phyloP scores from a whole-genome alignment of 1,284 basidiomycete species.

The Puccinia brachypodii region DNA sequence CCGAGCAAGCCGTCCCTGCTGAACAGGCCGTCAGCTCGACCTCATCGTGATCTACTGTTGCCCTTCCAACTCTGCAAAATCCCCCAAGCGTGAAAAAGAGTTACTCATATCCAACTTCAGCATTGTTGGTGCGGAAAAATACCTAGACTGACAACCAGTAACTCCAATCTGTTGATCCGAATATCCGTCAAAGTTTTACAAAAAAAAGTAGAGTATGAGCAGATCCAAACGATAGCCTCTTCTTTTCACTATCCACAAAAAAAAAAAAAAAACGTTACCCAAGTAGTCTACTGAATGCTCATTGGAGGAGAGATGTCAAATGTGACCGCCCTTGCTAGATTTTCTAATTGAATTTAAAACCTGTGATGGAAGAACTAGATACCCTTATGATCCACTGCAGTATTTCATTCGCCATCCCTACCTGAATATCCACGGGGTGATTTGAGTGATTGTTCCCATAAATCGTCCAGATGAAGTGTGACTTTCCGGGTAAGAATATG shows the following conservation, averaged over 20 bases:
- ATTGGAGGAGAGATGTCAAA: too few relatives aligned
- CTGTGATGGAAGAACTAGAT: background rate
- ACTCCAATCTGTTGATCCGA: background rate
- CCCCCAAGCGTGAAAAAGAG: background rate
- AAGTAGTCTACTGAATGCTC: too few relatives aligned
- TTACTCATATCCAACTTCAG: background rate
- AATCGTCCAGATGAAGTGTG: too few relatives aligned
- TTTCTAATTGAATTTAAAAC: background rate
- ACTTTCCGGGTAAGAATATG: too few relatives aligned
- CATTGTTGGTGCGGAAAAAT: background rate
- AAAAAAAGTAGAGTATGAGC: background rate
- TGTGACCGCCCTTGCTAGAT: background rate
- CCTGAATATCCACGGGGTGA: too few relatives aligned
- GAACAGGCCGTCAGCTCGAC: conserved; percentile 30
- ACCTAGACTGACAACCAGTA: background rate
- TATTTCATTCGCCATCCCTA: too few relatives aligned
- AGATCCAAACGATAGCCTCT: background rate
- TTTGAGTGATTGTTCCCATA: too few relatives aligned
- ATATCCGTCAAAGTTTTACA: background rate
- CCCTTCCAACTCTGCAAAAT: background rate
- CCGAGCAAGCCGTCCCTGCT: conserved; percentile 40
- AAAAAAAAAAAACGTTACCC: background rate
- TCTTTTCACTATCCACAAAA: background rate
- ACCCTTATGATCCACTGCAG: background rate
- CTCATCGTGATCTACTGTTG: background rate